phyloP scores from a whole-genome alignment of 2,329 filamentous ascomycete genomes.

The Seiridium unicorne region DNA sequence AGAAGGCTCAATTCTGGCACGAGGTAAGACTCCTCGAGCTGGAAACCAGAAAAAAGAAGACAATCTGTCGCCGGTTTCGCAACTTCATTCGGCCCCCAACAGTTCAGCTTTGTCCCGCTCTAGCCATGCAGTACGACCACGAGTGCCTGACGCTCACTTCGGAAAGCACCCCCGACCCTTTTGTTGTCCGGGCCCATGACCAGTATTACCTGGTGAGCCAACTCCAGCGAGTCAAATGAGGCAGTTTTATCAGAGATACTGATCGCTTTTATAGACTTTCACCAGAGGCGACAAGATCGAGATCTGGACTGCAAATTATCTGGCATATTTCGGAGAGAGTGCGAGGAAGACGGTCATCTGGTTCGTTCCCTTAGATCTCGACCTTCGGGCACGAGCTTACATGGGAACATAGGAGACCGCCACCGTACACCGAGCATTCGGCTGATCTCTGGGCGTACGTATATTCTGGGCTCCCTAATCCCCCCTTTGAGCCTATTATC shows the following conservation, averaged over 20 bases:
- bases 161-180: conserved; percentile 27
- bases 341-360: conserved; percentile 25
- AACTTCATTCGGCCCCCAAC: neutral
- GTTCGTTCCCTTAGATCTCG: conserved; percentile 14
- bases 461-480: too few relatives aligned
- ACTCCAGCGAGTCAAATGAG: neutral
- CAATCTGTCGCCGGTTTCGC: neutral
- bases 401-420: conserved; percentile 23
- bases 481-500: too few relatives aligned
- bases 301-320: conserved; percentile 26
- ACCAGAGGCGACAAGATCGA: conserved; percentile 28
- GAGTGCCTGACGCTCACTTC: conserved; percentile 28
- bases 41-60: conserved; percentile 1
- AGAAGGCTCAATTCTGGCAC: neutral
- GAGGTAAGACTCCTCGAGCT: neutral
- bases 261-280: conserved; percentile 22
- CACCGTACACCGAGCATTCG: conserved; percentile 25
- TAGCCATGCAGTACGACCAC: conserved; percentile 21
- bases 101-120: neutral
- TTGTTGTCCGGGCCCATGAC: conserved; percentile 20
- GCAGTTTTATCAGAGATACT: too few relatives aligned
- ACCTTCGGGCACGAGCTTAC: neutral
- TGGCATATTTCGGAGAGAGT: conserved; percentile 24
- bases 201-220: conserved; percentile 25
- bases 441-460: conserved; percentile 26